Conservation (phyloP, 495 filamentous ascomycete genomes). For the Xylaria flabelliformis region DNA sequence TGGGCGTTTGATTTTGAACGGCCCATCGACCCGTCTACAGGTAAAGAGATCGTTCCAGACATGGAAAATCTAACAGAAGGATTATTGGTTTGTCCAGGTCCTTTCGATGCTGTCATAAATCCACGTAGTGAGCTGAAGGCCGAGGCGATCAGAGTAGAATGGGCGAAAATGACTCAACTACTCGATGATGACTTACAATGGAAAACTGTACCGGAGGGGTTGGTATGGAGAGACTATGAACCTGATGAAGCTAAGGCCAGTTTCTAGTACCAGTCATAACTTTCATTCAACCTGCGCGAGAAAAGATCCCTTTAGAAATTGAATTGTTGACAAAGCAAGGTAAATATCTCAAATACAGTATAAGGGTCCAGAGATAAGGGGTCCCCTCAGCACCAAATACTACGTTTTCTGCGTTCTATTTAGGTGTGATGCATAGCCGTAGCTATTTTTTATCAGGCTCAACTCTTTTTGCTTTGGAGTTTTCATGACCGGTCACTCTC, state of each 20-base stretch:
- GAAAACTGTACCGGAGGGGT: slow-evolving; percentile 33
- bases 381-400: not conserved
- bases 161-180: slow-evolving; percentile 32
- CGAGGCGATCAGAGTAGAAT: slow-evolving; percentile 37
- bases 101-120: slow-evolving; percentile 32
- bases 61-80: slow-evolving; percentile 42
- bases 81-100: slow-evolving; percentile 31
- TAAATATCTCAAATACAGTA: not conserved
- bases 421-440: not conserved
- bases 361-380: not conserved
- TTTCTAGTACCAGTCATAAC: not conserved
- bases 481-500: not conserved
- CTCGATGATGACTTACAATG: slow-evolving; percentile 38
- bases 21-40: slow-evolving; percentile 32
- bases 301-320: not conserved
- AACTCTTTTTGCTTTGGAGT: not conserved
- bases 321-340: not conserved
- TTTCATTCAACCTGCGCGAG: not conserved
- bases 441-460: not conserved
- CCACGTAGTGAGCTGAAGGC: slow-evolving; percentile 31
- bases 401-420: not conserved
- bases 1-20: slow-evolving; percentile 55
- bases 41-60: slow-evolving; percentile 41
- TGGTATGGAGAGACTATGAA: slow-evolving; percentile 35
- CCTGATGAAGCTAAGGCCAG: slow-evolving; percentile 24